Base-by-base conservation (phyloP, 331 rosid species). In the Acacia concinna region DNA sequence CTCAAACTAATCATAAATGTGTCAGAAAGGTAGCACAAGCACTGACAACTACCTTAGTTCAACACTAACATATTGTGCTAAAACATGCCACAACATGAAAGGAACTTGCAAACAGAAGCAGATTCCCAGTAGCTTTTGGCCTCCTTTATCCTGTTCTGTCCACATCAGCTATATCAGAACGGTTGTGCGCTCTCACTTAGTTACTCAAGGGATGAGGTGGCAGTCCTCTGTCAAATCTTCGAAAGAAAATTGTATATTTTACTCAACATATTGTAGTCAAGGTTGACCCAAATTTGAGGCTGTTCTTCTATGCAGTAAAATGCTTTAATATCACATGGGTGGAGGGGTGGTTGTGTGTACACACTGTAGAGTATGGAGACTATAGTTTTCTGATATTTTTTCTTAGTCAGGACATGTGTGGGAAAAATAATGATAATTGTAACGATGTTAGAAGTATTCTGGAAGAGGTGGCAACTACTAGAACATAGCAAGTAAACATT, bases 241-340 rank as follows among this genome's bases (percentile, higher is more conserved):
- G 27, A 57, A 57, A 34, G 5, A 57, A 27, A 25, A 23, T 8
- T 4, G 65, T 57, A 3, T 57, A 12, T 25, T 57, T 57, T 27
- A 57, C 65, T 57, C 34, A 25, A 25, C 65, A 57, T 25, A 57
- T 54, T 54, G 31, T 34, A 15, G 20, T 52, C 31, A 76, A 76
- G 63, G 76, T 64, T 76, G 76, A 15, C 35, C 28, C 65, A 67
- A 72, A 66, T 31, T 77, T 68, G 44, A 27, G 60, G 40, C 25
- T 32, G 35, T 57, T 54, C 54, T 31, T 69, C 18, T 68, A 5
- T 62, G 67, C 71, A 4, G 74, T 60, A 38, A 57, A 60, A 27
- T 27, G 13, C 20, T 65, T 68, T 68, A 15, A 9, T 75, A 73
- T 59, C 68, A 47, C 65, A 49, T 35, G 18, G 71, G 71, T 66